A percentile compares a stretch with the other conserved stretches of the same genome.
These are phyloP conservation scores for Violaceomyces palustris DNA, from an alignment of 1,284 basidiomycete genomes.

Conservation along the genomic window DNA sequence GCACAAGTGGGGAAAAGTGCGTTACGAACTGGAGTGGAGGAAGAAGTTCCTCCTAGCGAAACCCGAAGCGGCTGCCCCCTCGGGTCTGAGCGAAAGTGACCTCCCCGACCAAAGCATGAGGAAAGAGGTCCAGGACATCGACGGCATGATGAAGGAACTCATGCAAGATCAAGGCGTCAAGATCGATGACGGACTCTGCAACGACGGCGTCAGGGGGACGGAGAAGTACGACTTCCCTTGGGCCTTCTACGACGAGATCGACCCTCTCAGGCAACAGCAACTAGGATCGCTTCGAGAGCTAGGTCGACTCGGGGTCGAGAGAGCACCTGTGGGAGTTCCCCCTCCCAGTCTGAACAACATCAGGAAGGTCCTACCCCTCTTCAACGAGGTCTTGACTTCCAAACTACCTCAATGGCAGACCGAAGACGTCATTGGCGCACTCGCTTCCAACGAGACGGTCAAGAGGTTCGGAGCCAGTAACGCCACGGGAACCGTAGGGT, in stretches of 20 bases:
- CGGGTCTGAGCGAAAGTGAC: slow-evolving; percentile 28
- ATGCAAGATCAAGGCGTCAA: slow-evolving; percentile 31
- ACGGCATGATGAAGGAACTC: slow-evolving; percentile 38
- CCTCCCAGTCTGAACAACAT: slow-evolving; percentile 33
- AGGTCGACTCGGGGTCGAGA: slow-evolving; percentile 10
- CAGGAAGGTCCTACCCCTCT: slow-evolving; percentile 36
- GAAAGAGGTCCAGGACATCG: slow-evolving; percentile 30
- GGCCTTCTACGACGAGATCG: slow-evolving; percentile 41
- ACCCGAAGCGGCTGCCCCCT: slow-evolving; percentile 22
- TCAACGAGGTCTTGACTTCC: slow-evolving; percentile 35
- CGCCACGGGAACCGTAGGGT: no score
- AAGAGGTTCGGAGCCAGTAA: no score
- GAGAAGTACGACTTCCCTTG: slow-evolving; percentile 42
- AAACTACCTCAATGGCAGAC: slow-evolving; percentile 45
- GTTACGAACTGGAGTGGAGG: slow-evolving; percentile 47
- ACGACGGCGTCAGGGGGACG: slow-evolving; percentile 38
- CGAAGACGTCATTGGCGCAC: slow-evolving; percentile 13
- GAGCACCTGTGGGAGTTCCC: slow-evolving; percentile 2
- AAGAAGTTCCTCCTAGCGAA: slow-evolving; percentile 42
- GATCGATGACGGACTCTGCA: slow-evolving; percentile 36
- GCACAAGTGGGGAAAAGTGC: slow-evolving; percentile 47
- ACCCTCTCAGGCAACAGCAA: slow-evolving; percentile 42
- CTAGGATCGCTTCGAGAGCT: slow-evolving; percentile 10
- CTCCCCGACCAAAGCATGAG: slow-evolving; percentile 24
- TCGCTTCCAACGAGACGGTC: slow-evolving; percentile 3